phyloP scores from a whole-genome alignment of 2,329 filamentous ascomycete species.

The Cladorrhinum sp. region DNA sequence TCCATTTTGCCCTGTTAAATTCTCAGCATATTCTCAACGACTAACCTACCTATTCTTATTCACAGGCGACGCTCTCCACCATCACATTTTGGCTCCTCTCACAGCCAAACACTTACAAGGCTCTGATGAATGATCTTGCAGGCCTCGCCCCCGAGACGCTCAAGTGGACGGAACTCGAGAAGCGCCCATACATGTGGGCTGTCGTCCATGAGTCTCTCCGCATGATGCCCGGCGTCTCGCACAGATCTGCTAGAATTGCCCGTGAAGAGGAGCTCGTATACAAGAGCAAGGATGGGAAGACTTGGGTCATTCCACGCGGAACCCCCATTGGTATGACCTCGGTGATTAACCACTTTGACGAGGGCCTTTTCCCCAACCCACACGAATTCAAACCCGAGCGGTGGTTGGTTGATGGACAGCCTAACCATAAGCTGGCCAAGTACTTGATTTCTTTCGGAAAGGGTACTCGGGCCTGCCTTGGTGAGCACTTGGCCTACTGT shows the following conservation, averaged over 20 bases:
- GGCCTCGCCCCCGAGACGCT: slow-evolving; percentile 20
- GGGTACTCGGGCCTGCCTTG: slow-evolving; percentile 16
- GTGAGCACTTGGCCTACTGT: slow-evolving; percentile 21
- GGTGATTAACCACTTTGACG: slow-evolving; percentile 33
- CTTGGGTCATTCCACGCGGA: slow-evolving; percentile 28
- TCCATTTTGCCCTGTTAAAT: background rate
- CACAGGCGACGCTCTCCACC: slow-evolving; percentile 24
- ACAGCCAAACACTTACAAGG: slow-evolving; percentile 23
- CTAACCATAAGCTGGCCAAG: slow-evolving; percentile 28
- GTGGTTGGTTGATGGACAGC: slow-evolving; percentile 28
- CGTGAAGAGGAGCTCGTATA: slow-evolving; percentile 30
- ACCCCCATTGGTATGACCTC: slow-evolving; percentile 35
- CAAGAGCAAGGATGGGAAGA: slow-evolving; percentile 20
- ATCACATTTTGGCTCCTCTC: slow-evolving; percentile 29
- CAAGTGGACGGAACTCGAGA: slow-evolving; percentile 30
- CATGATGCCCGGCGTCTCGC: slow-evolving; percentile 31
- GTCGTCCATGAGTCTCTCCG: slow-evolving; percentile 32
- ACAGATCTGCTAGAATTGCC: slow-evolving; percentile 11
- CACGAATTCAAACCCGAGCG: slow-evolving; percentile 24
- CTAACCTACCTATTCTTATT: background rate
- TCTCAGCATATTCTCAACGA: background rate
- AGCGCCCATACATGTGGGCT: slow-evolving; percentile 31
- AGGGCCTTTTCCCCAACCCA: slow-evolving; percentile 29
- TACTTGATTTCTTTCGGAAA: slow-evolving; percentile 19
- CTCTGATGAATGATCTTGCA: slow-evolving; percentile 25